A percentile compares a stretch with the other conserved stretches of the same genome.
These are phyloP conservation scores for Arthrobotrys conoides DNA, from an alignment of 2,329 filamentous ascomycete species.

Conservation along the genomic window DNA sequence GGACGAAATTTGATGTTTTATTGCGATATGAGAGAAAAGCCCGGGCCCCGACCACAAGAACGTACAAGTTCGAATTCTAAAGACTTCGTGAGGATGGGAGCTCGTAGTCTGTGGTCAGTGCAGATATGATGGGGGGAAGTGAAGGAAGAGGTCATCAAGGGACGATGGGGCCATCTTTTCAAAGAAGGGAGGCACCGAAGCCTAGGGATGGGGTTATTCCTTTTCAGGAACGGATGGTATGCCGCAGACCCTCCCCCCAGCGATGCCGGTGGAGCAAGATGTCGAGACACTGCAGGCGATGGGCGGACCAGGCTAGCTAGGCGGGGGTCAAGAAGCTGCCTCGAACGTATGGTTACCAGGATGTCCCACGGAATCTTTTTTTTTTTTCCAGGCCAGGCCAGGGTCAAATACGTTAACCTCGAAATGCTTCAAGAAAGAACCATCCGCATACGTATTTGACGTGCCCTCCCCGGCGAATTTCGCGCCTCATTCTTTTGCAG, in stretches of 20 bases:
- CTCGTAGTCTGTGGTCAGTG: slow-evolving; percentile 23
- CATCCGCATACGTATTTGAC: slow-evolving; percentile 15
- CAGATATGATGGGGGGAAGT: slow-evolving; percentile 14
- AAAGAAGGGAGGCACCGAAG: slow-evolving; percentile 58
- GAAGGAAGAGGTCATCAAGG: slow-evolving; percentile 32
- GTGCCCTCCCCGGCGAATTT: neutral
- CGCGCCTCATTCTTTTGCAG: slow-evolving; percentile 21
- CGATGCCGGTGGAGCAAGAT: slow-evolving; percentile 34
- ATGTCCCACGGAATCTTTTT: slow-evolving; percentile 10
- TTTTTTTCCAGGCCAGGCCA: slow-evolving; percentile 2
- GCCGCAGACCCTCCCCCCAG: slow-evolving; percentile 37
- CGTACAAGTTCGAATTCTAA: neutral
- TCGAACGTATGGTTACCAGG: slow-evolving; percentile 11
- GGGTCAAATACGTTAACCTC: slow-evolving; percentile 19
- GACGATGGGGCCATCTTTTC: slow-evolving; percentile 45
- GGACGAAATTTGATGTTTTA: slow-evolving; percentile 62
- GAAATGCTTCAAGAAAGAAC: slow-evolving; percentile 20
- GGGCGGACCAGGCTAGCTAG: slow-evolving; percentile 26
- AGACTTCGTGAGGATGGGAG: slow-evolving; percentile 54
- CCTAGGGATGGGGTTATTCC: slow-evolving; percentile 58
- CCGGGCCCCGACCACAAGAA: slow-evolving; percentile 18
- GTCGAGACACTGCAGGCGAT: slow-evolving; percentile 32
- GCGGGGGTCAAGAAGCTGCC: slow-evolving; percentile 28
- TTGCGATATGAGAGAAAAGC: slow-evolving; percentile 35
- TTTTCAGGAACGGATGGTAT: slow-evolving; percentile 59